Base-by-base conservation (phyloP, 2,329 filamentous ascomycete genomes). In the Xylariales sp. region DNA sequence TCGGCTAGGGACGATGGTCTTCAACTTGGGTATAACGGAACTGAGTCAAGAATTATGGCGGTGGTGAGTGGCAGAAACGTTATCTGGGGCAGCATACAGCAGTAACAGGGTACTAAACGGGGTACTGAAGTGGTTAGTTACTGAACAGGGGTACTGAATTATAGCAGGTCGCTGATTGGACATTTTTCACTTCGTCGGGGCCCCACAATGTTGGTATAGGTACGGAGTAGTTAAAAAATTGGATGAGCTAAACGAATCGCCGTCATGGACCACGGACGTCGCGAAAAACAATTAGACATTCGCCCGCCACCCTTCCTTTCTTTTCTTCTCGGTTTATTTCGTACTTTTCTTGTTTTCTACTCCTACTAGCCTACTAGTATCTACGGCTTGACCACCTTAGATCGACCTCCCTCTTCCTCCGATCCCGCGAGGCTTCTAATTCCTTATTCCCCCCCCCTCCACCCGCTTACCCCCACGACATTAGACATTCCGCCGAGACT, bases 21-120 rank as follows among this genome's bases (percentile, higher is more conserved):
- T 18, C 5, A 8, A 56, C 12, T 45, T 30, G 36, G 39, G 39
- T 45, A 30, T 34, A 39, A 45, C 7, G 18, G 52, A 16, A n/a
- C 6, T 48, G 23, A 23, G 23, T 61, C n/a, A 60, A 70, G 45
- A 75, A 74, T 72, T 75, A 73, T 72, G 67, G 75, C 75, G 76
- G 76, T 75, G 57, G 62, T 32, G 0, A 5, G 16, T 5, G 75
- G 76, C 75, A 77, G 72, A 75, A 76, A 71, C 12, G 18, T 32
- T 67, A 28, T 59, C 32, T 9, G 8, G 45, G 32, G 28, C 32
- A 54, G 32, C 32, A 41, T 55, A n/a, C 36, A 30, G 52, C 32
- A 16, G 52, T 8, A 12, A n/a, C n/a, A 48, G 14, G 9, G 9
- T 10, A n/a, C 14, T 8, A 12, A 45, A 36, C 43, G 30, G n/a